Percentiles rank a stretch among this genome's conserved stretches.
These are phyloP conservation scores for Sutorius australiensis DNA, from an alignment of 768 basidiomycete genomes.

Conservation along the genomic window DNA sequence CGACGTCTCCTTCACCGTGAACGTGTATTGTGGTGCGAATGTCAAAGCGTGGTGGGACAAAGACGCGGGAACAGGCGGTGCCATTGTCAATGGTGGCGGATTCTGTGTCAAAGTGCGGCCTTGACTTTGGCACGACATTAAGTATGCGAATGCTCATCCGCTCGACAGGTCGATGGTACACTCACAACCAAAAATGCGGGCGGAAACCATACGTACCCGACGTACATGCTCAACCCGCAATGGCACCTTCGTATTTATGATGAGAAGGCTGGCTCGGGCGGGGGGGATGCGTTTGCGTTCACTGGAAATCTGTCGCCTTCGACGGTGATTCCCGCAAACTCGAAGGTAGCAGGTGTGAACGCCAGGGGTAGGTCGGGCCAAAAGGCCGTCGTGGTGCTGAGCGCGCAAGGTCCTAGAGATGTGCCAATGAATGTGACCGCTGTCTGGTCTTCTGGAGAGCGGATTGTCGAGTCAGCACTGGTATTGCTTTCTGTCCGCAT, in stretches of 20 bases:
- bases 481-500: background rate
- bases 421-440: slow-evolving; percentile 69
- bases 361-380: slow-evolving; percentile 1
- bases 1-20: slow-evolving; percentile 66
- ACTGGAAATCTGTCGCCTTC: background rate
- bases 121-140: background rate
- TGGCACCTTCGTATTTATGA: slow-evolving; percentile 64
- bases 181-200: slow-evolving; percentile 75
- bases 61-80: slow-evolving; percentile 18
- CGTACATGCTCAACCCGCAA: slow-evolving; percentile 90
- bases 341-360: slow-evolving; percentile 6
- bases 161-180: slow-evolving; percentile 50
- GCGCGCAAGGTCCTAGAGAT: slow-evolving; percentile 55
- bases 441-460: slow-evolving; percentile 71
- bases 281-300: background rate
- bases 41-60: slow-evolving; percentile 47
- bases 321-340: background rate
- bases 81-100: background rate
- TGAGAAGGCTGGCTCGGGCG: slow-evolving; percentile 10
- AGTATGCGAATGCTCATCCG: background rate
- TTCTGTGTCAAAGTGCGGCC: slow-evolving; percentile 15
- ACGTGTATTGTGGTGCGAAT: slow-evolving; percentile 41
- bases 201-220: slow-evolving; percentile 75
- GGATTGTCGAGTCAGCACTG: slow-evolving; percentile 66
- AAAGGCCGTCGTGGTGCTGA: slow-evolving; percentile 43